Conservation (phyloP, 2,329 filamentous ascomycete species). For the Colletotrichum shisoi region DNA sequence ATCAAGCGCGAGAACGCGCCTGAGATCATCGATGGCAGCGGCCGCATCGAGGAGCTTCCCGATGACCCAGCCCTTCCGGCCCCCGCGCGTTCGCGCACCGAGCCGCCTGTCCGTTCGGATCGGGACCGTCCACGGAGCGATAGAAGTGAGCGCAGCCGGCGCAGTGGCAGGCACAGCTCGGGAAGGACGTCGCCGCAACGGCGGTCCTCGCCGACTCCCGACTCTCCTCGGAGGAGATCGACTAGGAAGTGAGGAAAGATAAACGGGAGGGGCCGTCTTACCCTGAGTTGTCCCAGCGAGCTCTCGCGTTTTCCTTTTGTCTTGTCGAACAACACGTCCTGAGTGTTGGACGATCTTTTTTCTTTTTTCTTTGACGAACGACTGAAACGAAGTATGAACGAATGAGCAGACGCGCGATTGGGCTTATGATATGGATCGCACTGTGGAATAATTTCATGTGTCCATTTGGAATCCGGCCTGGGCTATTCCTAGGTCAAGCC, state of each 20-base stretch:
- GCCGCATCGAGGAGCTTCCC: constrained; percentile 59
- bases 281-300: background rate
- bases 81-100: constrained; percentile 40
- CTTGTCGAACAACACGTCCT: too few species aligned
- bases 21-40: constrained; percentile 49
- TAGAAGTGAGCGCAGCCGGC: constrained; percentile 39
- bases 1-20: constrained; percentile 67
- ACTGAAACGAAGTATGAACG: constrained; percentile 17
- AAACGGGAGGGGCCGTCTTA: background rate
- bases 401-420: constrained; percentile 1
- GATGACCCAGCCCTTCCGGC: constrained; percentile 57
- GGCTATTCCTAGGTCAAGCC: background rate
- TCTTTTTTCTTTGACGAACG: background rate
- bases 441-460: constrained; percentile 6
- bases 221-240: constrained; percentile 24
- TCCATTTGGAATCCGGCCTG: background rate
- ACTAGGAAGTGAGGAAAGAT: constrained; percentile 19
- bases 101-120: constrained; percentile 26
- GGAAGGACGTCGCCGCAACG: constrained; percentile 28
- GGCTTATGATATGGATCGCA: background rate
- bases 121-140: constrained; percentile 29
- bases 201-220: constrained; percentile 16
- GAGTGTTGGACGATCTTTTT: background rate
- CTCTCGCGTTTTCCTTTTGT: background rate
- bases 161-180: constrained; percentile 32